Conservation (phyloP, 176 grass and related monocot genomes). For the Miscanthus lutarioriparius region DNA sequence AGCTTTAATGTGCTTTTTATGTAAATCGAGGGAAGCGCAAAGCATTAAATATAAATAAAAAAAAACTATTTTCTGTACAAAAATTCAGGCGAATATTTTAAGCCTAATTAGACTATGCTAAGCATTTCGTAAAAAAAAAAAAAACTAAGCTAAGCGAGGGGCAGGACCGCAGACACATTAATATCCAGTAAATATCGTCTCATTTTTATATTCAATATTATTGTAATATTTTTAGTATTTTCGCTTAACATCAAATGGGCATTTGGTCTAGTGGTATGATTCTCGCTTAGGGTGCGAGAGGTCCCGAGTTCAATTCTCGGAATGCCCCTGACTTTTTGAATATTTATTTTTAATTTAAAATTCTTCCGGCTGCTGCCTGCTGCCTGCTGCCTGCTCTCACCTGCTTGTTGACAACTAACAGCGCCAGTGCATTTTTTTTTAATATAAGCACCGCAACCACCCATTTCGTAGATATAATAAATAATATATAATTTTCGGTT, state of each 20-base stretch:
- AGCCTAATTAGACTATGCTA: too few relatives aligned
- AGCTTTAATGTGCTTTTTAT: too few relatives aligned
- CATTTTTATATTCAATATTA: too few relatives aligned
- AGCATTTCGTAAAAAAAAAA: too few relatives aligned
- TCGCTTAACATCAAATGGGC: background rate
- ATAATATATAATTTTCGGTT: background rate
- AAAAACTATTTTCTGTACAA: background rate
- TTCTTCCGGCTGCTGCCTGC: too few relatives aligned
- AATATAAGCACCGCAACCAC: background rate
- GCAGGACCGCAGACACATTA: background rate
- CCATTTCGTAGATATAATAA: background rate
- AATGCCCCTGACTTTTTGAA: slow-evolving; percentile 43
- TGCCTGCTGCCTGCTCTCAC: background rate
- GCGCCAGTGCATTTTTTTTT: background rate
- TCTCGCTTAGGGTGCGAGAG: slow-evolving; percentile 98
- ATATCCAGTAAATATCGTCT: too few relatives aligned
- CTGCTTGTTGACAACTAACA: background rate
- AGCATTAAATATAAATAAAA: too few relatives aligned
- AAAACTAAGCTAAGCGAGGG: background rate
- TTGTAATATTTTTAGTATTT: too few relatives aligned
- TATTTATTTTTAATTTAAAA: background rate
- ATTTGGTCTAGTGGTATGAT: slow-evolving; percentile 99
- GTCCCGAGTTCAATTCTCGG: slow-evolving; percentile 97
- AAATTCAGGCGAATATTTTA: too few relatives aligned
- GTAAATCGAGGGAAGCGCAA: too few relatives aligned